A percentile compares a stretch with the other conserved stretches of the same genome.
Evolutionary conservation across 106 monocot genomes (phyloP).

Genomic region (Cymbidium sinense): DNA sequence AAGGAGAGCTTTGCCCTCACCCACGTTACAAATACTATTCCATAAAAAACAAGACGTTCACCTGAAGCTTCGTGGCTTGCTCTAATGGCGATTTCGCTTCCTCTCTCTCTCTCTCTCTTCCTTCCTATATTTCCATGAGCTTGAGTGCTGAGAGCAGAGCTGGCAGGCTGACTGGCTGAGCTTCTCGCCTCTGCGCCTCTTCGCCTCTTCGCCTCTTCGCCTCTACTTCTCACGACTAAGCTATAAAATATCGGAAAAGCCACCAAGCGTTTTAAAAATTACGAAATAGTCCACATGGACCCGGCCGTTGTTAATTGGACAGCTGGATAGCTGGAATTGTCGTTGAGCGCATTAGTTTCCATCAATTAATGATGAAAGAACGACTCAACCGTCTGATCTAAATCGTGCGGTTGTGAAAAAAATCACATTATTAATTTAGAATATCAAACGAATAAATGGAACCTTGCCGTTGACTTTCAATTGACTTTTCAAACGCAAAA

Average conservation of each 20-base stretch:
- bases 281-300: neutral
- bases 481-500: neutral
- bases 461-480: too few species aligned
- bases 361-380: neutral
- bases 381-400: neutral
- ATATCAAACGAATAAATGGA: too few species aligned
- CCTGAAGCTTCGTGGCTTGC: constrained; percentile 8
- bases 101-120: neutral
- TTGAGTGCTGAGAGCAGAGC: neutral
- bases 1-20: neutral
- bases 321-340: neutral
- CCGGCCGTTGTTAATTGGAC: neutral
- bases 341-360: neutral
- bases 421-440: too few species aligned
- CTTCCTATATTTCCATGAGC: neutral
- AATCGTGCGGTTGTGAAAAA: neutral
- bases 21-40: neutral
- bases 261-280: neutral
- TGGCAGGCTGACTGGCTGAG: neutral
- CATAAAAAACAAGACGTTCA: neutral
- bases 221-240: neutral
- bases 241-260: neutral
- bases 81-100: constrained; percentile 7
- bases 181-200: too few species aligned
- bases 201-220: neutral